Percentiles rank a stretch among this genome's conserved stretches.
Conservation (phyloP, 1,284 basidiomycete genomes). For the Malassezia globosa region DNA sequence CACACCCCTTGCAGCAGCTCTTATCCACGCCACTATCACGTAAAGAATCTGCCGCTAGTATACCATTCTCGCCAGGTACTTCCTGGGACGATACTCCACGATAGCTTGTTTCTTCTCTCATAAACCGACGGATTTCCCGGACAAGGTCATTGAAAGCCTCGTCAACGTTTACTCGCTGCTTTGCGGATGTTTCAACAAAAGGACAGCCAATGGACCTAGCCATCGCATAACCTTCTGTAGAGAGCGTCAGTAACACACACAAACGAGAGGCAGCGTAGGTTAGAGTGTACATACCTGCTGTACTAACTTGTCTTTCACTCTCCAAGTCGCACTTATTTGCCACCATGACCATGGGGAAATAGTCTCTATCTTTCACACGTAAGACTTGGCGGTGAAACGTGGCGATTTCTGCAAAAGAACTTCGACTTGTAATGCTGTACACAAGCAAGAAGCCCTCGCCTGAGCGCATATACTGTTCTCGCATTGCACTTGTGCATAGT, state of each 20-base stretch:
- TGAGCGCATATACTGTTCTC: slow-evolving; percentile 92
- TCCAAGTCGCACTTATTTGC: slow-evolving; percentile 99
- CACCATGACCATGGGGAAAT: slow-evolving; percentile 92
- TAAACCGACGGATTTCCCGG: slow-evolving; percentile 89
- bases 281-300: slow-evolving; percentile 54
- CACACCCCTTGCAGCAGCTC: slow-evolving; percentile 10
- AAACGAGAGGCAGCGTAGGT: no score
- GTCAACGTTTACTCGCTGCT: slow-evolving; percentile 95
- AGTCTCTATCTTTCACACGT: slow-evolving; percentile 83
- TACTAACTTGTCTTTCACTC: slow-evolving; percentile 92
- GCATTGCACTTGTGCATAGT: slow-evolving; percentile 66
- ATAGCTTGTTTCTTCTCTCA: slow-evolving; percentile 52
- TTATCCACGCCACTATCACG: background rate
- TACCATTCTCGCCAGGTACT: background rate
- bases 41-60: background rate
- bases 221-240: slow-evolving; percentile 83
- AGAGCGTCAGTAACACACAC: no score
- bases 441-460: slow-evolving; percentile 98
- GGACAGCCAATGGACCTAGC: slow-evolving; percentile 93
- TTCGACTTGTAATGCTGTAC: slow-evolving; percentile 94
- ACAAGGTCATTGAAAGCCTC: slow-evolving; percentile 97
- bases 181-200: slow-evolving; percentile 97
- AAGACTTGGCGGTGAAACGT: slow-evolving; percentile 88
- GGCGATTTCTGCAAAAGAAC: slow-evolving; percentile 91
- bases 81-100: background rate